These are phyloP conservation scores for Phytophthora pini DNA, from an alignment of 352 stramenopile species.

Conservation along the genomic window DNA sequence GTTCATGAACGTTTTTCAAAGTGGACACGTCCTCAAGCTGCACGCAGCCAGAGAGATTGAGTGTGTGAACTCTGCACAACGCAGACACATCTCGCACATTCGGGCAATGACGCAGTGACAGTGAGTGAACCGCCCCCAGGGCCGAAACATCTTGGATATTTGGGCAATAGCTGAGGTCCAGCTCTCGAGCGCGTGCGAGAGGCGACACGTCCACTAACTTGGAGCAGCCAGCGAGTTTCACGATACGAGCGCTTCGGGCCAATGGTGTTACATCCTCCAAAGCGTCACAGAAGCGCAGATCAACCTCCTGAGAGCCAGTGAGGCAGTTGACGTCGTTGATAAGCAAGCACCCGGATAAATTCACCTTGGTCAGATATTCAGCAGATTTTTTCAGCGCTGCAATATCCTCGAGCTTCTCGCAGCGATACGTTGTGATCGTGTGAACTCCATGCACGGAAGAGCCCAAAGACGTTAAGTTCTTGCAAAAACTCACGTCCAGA, in stretches of 20 bases:
- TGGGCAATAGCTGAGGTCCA: slow-evolving; percentile 77
- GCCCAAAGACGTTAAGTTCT: slow-evolving; percentile 45
- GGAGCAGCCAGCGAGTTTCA: slow-evolving; percentile 69
- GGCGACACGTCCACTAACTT: slow-evolving; percentile 55
- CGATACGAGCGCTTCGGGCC: slow-evolving; percentile 33
- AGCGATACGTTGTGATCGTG: slow-evolving; percentile 61
- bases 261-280: slow-evolving; percentile 55
- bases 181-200: slow-evolving; percentile 49
- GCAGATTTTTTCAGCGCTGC: slow-evolving; percentile 31
- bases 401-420: slow-evolving; percentile 55
- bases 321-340: slow-evolving; percentile 57
- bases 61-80: slow-evolving; percentile 48
- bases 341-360: slow-evolving; percentile 62
- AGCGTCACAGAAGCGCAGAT: slow-evolving; percentile 74
- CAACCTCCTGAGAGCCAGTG: slow-evolving; percentile 43
- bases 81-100: slow-evolving; percentile 54
- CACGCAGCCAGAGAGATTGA: slow-evolving; percentile 70
- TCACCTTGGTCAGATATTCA: slow-evolving; percentile 37
- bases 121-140: slow-evolving; percentile 53
- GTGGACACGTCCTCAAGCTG: slow-evolving; percentile 53
- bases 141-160: slow-evolving; percentile 54
- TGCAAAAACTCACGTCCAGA: slow-evolving; percentile 78
- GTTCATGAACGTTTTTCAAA: slow-evolving; percentile 52
- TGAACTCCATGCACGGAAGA: slow-evolving; percentile 38
- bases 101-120: slow-evolving; percentile 69